These are phyloP conservation scores for Pseudocercospora vitis DNA, from an alignment of 2,329 filamentous ascomycete genomes.

Conservation along the genomic window DNA sequence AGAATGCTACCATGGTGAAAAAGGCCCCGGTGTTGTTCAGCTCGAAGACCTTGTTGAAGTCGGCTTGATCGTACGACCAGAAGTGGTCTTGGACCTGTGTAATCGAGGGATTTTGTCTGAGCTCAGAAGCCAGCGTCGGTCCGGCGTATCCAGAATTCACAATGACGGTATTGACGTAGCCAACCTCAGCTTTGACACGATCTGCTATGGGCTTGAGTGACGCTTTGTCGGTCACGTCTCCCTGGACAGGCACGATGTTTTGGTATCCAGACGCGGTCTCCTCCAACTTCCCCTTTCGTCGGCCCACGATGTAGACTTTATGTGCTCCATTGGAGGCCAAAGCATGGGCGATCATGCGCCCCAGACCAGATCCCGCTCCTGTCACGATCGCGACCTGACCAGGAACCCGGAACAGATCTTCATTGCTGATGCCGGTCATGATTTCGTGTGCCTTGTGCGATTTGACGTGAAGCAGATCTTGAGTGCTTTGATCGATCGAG, in stretches of 20 bases:
- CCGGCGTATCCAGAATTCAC: constrained; percentile 13
- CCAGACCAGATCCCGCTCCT: constrained; percentile 55
- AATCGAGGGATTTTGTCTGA: constrained; percentile 4
- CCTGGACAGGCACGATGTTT: constrained; percentile 46
- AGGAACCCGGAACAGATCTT: constrained; percentile 48
- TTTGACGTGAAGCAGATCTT: too few species aligned
- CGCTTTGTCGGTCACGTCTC: constrained; percentile 47
- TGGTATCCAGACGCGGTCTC: constrained; percentile 42
- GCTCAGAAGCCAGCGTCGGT: background rate
- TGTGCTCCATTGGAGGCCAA: constrained; percentile 49
- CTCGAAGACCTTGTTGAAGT: constrained; percentile 34
- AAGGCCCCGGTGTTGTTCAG: constrained; percentile 49
- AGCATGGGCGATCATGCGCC: constrained; percentile 44
- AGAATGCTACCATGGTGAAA: constrained; percentile 46
- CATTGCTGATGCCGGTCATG: constrained; percentile 3
- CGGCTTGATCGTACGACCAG: constrained; percentile 19
- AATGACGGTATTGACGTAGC: constrained; percentile 23
- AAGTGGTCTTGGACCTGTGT: constrained; percentile 14
- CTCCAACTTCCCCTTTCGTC: constrained; percentile 47
- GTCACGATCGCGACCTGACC: constrained; percentile 55
- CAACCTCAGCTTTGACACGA: constrained; percentile 39
- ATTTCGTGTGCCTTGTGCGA: too few species aligned
- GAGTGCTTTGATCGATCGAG: too few species aligned
- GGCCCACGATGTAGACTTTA: constrained; percentile 55
- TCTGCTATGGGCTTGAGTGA: constrained; percentile 42